phyloP scores from a whole-genome alignment of 345 rosid genomes.

The Luvunga scandens region DNA sequence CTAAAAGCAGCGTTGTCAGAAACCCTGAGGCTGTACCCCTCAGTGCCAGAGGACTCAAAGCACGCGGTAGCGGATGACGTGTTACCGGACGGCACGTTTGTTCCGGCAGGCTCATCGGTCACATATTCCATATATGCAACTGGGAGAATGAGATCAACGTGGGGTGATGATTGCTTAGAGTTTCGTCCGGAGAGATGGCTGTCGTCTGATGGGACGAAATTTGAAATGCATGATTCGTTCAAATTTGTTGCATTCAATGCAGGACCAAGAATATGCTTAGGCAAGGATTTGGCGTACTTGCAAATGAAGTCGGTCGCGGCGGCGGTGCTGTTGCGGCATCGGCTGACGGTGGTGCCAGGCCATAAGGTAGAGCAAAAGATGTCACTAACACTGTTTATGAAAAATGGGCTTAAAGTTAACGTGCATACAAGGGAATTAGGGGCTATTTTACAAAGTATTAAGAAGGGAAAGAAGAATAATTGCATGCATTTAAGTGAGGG shows the following conservation, averaged over 20 bases:
- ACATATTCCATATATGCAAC: constrained; percentile 87
- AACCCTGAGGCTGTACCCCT: constrained; percentile 83
- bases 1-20: constrained; percentile 89
- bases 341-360: constrained; percentile 60
- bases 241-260: constrained; percentile 93
- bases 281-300: constrained; percentile 80
- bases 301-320: constrained; percentile 93
- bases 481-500: neutral
- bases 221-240: constrained; percentile 61
- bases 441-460: constrained; percentile 32
- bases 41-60: constrained; percentile 93
- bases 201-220: constrained; percentile 48
- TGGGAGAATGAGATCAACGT: constrained; percentile 80
- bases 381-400: constrained; percentile 93
- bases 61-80: constrained; percentile 71
- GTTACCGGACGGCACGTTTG: constrained; percentile 84
- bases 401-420: constrained; percentile 68
- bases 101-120: constrained; percentile 89
- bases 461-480: constrained; percentile 19
- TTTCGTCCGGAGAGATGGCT: constrained; percentile 88
- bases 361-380: constrained; percentile 95
- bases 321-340: constrained; percentile 68
- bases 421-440: constrained; percentile 59
- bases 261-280: constrained; percentile 85
- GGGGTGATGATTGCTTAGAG: constrained; percentile 94